Conservation (phyloP, 1,139 yeast genomes). For the Pichia sorboxylosa region DNA sequence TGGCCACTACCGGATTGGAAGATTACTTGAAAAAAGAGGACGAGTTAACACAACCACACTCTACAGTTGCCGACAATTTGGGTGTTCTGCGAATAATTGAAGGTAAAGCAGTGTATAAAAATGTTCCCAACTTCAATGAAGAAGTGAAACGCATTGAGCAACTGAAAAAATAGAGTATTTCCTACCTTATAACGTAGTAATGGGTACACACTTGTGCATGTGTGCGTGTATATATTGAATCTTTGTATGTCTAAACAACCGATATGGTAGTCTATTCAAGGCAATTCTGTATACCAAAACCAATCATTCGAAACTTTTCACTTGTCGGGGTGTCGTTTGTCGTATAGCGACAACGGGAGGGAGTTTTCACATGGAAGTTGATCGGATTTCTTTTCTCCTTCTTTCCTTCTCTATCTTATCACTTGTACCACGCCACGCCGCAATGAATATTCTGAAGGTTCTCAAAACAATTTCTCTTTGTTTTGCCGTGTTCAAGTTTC, state of each 20-base stretch:
- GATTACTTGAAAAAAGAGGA: constrained; percentile 19
- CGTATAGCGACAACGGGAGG: too few relatives aligned
- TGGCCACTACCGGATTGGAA: constrained; percentile 12
- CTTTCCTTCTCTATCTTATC: too few relatives aligned
- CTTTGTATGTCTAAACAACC: too few relatives aligned
- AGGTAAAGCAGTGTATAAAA: constrained; percentile 32
- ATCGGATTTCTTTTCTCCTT: too few relatives aligned
- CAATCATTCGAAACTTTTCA: too few relatives aligned
- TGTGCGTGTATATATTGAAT: too few relatives aligned
- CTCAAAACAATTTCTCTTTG: background rate
- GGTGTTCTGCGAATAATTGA: constrained; percentile 34
- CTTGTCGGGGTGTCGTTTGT: background rate
- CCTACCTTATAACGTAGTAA: too few relatives aligned
- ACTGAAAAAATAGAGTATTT: constrained; percentile 7
- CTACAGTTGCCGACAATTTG: constrained; percentile 29
- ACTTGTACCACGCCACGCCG: too few relatives aligned
- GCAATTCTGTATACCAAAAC: too few relatives aligned
- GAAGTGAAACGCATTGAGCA: constrained; percentile 27
- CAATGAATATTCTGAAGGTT: background rate
- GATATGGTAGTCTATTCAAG: too few relatives aligned
- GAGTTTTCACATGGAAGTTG: too few relatives aligned
- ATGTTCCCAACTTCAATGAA: constrained; percentile 32
- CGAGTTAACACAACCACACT: constrained; percentile 15
- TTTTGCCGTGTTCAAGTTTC: background rate
- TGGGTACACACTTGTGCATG: too few relatives aligned